Percentiles rank a stretch among this genome's conserved stretches.
These are phyloP conservation scores for Lathyrus aphaca DNA, from an alignment of 306 rosid species.

Conservation along the genomic window DNA sequence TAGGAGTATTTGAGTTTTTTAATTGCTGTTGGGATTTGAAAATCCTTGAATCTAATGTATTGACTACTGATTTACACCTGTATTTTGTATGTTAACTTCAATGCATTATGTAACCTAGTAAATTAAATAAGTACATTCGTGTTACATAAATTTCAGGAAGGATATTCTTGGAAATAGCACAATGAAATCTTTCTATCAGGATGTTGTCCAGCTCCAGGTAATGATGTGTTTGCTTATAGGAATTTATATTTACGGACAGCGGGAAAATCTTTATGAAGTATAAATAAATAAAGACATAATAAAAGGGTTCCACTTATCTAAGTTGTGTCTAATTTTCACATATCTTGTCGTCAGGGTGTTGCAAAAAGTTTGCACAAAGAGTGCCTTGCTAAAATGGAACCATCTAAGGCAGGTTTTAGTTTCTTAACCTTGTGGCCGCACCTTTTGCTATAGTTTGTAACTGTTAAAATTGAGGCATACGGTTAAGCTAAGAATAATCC, in stretches of 20 bases:
- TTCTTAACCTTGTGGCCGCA: conserved; percentile 24
- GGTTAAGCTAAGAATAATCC: conserved; percentile 33
- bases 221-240: conserved; percentile 36
- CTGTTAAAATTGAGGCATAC: conserved; percentile 25
- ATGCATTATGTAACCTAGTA: conserved; percentile 13
- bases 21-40: conserved; percentile 20
- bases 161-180: conserved; percentile 66
- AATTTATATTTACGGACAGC: no score
- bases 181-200: conserved; percentile 77
- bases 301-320: not conserved
- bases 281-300: not conserved
- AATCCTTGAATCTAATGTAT: conserved; percentile 4
- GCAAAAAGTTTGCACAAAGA: conserved; percentile 73
- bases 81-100: conserved; percentile 14
- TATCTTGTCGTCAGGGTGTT: conserved; percentile 58
- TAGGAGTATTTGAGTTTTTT: conserved; percentile 24
- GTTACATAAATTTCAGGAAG: conserved; percentile 66
- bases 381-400: conserved; percentile 67
- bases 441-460: conserved; percentile 18
- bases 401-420: conserved; percentile 63
- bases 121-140: conserved; percentile 27
- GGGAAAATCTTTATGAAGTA: not conserved
- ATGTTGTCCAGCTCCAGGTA: conserved; percentile 86
- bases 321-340: conserved; percentile 28
- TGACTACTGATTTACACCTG: conserved; percentile 16